Base-by-base conservation (phyloP, 2,329 filamentous ascomycete genomes). In the Fusarium buharicum region DNA sequence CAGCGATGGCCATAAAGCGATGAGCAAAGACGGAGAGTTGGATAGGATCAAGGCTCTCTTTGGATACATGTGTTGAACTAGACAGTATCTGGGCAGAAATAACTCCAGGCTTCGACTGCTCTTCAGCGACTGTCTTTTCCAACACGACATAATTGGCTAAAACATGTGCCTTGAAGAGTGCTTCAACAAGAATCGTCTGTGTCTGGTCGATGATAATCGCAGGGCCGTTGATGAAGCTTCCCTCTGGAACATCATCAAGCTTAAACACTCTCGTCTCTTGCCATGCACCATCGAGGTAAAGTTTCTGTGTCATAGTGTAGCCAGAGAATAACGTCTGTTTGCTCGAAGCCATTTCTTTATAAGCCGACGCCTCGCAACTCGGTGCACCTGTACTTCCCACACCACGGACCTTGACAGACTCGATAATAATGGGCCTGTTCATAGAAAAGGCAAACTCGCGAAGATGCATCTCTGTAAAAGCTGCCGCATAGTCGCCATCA, bases 1-100 rank as follows among this genome's bases (percentile, higher is more conserved):
- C 83, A 1, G 83, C 83, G 17, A 86, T 84, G 4, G 81, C 80
- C 83, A 86, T 85, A 74, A 86, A 85, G 0, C 83, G 76, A 63
- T 85, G 82, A 0, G 80, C 81, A 50, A 85, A 85, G 38, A 86
- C 81, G 11, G 79, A 83, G 3, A 86, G 77, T 28, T 81, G 75
- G 36, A 85, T 84, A 0, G 83, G 83, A 55, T 82, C 79, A 27
- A 82, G 44, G 1, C 11, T 37, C 1, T 53, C 41, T 2, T 41
- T 16, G 1, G 34, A 4, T 6, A 13, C 10, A 18, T 4, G 1
- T 28, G 10, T 7, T 11, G 34, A 5, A 24, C 6, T 13, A 17
- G 13, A 5, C 13, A 11, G 4, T 17, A 37, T n/a, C n/a, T 36
- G 17, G 5, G 24, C 7, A 6, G n/a, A 3, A 31, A 16, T 11